These are phyloP conservation scores for Plasmodium falciparum DNA, from an alignment of 169 alveolate species.

Conservation along the genomic window DNA sequence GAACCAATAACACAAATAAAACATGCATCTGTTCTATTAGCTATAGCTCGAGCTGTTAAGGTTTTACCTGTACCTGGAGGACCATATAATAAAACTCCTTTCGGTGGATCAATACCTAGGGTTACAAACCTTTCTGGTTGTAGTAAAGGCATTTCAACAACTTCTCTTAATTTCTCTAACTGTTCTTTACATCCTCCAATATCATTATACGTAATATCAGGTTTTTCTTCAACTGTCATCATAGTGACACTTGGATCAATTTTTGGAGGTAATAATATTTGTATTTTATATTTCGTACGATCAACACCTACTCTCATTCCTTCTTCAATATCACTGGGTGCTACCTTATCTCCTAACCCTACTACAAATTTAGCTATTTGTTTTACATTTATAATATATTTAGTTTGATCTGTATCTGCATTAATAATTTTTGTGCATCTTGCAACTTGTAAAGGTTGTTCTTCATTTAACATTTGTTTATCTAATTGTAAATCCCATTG, in stretches of 20 bases:
- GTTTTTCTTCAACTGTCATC: slow-evolving; percentile 99
- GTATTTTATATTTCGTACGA: slow-evolving; percentile 96
- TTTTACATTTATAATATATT: slow-evolving; percentile 95
- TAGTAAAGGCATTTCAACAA: slow-evolving; percentile 98
- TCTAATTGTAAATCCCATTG: slow-evolving; percentile 99
- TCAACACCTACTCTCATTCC: slow-evolving; percentile 99
- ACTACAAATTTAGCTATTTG: slow-evolving; percentile 99
- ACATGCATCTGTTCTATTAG: slow-evolving; percentile 99
- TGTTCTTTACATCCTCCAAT: slow-evolving; percentile 99
- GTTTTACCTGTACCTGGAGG: slow-evolving; percentile 98
- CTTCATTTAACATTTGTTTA: slow-evolving; percentile 95
- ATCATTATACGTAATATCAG: slow-evolving; percentile 99
- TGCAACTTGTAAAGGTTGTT: slow-evolving; percentile 98
- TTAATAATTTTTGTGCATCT: slow-evolving; percentile 98
- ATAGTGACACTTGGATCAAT: slow-evolving; percentile 99
- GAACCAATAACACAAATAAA: slow-evolving; percentile 99
- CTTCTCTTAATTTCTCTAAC: slow-evolving; percentile 97
- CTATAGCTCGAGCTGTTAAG: slow-evolving; percentile 99
- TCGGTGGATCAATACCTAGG: slow-evolving; percentile 99
- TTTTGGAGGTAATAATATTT: slow-evolving; percentile 99
- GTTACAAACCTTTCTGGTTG: slow-evolving; percentile 98
- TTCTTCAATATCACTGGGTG: slow-evolving; percentile 99
- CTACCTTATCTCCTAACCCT: slow-evolving; percentile 98
- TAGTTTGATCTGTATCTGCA: slow-evolving; percentile 98
- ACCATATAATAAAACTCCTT: slow-evolving; percentile 98